These are phyloP conservation scores for Musa itinerans DNA, from an alignment of 176 grass and related monocot genomes.

Conservation along the genomic window DNA sequence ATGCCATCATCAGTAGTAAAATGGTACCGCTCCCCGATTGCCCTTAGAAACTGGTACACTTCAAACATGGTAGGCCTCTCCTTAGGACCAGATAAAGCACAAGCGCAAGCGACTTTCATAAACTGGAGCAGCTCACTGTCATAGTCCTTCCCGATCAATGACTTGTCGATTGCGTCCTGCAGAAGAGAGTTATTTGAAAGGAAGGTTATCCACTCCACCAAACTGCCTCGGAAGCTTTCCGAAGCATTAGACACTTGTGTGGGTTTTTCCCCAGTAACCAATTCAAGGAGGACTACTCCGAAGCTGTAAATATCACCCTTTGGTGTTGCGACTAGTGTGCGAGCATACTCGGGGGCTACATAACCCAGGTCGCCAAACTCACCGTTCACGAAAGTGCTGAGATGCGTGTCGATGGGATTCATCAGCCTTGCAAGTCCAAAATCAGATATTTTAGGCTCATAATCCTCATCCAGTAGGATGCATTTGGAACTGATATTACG, in stretches of 20 bases:
- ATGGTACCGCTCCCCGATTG: conserved; percentile 73
- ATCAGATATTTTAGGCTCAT: conserved; percentile 75
- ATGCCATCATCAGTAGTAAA: conserved; percentile 50
- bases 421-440: conserved; percentile 87
- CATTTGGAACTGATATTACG: conserved; percentile 94
- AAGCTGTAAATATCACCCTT: conserved; percentile 88
- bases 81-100: conserved; percentile 42
- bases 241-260: conserved; percentile 68
- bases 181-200: conserved; percentile 48
- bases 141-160: conserved; percentile 35
- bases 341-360: conserved; percentile 67
- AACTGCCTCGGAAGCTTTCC: conserved; percentile 59
- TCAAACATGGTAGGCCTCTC: conserved; percentile 98
- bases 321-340: conserved; percentile 57
- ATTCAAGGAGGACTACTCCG: conserved; percentile 74
- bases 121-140: conserved; percentile 59
- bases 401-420: conserved; percentile 86
- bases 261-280: conserved; percentile 60
- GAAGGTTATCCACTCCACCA: conserved; percentile 67
- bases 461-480: conserved; percentile 69
- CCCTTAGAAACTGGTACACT: conserved; percentile 72
- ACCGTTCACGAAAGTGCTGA: conserved; percentile 82
- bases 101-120: conserved; percentile 67
- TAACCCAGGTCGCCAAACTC: conserved; percentile 87
- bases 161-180: conserved; percentile 60